Percentiles rank a stretch among this genome's conserved stretches.
Evolutionary conservation across 805 yeast genomes (phyloP).

Genomic region (Wilhelminamyces savonicus): DNA sequence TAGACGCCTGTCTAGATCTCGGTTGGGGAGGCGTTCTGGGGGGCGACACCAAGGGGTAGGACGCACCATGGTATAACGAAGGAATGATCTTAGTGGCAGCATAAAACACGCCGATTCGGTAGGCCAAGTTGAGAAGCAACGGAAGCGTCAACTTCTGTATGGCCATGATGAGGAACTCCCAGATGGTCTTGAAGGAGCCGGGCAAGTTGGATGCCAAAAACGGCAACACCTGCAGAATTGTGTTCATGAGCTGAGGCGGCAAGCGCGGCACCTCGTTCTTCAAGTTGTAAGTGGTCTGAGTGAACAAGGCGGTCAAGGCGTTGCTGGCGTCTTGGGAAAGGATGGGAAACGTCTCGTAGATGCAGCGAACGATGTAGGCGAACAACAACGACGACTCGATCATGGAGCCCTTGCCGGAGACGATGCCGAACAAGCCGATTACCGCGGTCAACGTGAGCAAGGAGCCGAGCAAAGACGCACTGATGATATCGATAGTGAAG

Average conservation of each 20-base stretch:
- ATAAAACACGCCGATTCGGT: conserved; percentile 78
- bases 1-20: conserved; percentile 28
- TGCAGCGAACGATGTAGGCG: conserved; percentile 87
- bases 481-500: conserved; percentile 57
- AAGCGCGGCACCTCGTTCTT: conserved; percentile 29
- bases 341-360: conserved; percentile 89
- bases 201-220: conserved; percentile 49
- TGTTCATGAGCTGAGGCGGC: conserved; percentile 24
- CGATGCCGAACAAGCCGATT: conserved; percentile 76
- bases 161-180: conserved; percentile 49
- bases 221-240: conserved; percentile 27
- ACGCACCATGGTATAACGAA: conserved; percentile 43
- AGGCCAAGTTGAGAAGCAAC: conserved; percentile 73
- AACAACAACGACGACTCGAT: conserved; percentile 80
- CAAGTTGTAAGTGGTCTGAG: conserved; percentile 27
- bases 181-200: conserved; percentile 45
- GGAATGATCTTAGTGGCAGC: conserved; percentile 96
- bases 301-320: conserved; percentile 24
- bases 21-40: conserved; percentile 35
- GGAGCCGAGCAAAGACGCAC: conserved; percentile 83
- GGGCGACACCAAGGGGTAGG: conserved; percentile 26
- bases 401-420: conserved; percentile 81
- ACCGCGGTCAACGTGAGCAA: conserved; percentile 70
- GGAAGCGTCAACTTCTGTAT: conserved; percentile 69
- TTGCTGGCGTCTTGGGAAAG: conserved; percentile 49